Evolutionary conservation across 208 protist species (phyloP).

Genomic region (Spongospora subterranea): DNA sequence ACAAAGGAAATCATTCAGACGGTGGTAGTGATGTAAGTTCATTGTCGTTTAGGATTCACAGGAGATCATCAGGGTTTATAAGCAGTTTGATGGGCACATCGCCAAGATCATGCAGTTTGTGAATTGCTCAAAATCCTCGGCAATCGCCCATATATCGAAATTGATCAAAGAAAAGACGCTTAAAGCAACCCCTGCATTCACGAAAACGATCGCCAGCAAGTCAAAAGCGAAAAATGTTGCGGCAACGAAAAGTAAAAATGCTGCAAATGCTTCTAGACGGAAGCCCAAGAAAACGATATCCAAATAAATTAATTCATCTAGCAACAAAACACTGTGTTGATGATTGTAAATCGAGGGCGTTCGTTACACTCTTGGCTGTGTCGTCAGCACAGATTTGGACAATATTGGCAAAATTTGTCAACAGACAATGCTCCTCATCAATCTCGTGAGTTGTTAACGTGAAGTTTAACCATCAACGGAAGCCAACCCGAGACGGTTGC

Average conservation of each 20-base stretch:
- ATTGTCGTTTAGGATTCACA: conserved; percentile 13
- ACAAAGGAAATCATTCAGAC: no score
- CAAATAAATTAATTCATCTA: neutral
- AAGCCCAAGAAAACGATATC: neutral
- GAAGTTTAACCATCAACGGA: no score
- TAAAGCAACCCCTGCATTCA: neutral
- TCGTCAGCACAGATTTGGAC: neutral
- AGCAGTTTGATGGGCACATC: conserved; percentile 3
- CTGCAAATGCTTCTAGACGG: neutral
- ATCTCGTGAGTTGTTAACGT: no score
- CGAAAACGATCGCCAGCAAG: neutral
- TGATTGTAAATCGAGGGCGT: neutral
- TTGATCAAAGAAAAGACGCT: conserved; percentile 17
- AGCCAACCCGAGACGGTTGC: no score
- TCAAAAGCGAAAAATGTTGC: neutral
- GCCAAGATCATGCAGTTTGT: conserved; percentile 45
- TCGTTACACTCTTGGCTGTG: no score
- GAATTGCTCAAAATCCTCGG: neutral
- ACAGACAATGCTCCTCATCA: no score
- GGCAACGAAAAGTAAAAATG: neutral
- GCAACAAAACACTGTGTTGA: neutral
- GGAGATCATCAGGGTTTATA: neutral
- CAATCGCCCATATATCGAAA: neutral
- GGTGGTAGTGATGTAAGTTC: neutral
- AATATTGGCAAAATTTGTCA: neutral